Evolutionary conservation across 1,284 basidiomycete species (phyloP).

Genomic region (Pseudozyma pruni): DNA sequence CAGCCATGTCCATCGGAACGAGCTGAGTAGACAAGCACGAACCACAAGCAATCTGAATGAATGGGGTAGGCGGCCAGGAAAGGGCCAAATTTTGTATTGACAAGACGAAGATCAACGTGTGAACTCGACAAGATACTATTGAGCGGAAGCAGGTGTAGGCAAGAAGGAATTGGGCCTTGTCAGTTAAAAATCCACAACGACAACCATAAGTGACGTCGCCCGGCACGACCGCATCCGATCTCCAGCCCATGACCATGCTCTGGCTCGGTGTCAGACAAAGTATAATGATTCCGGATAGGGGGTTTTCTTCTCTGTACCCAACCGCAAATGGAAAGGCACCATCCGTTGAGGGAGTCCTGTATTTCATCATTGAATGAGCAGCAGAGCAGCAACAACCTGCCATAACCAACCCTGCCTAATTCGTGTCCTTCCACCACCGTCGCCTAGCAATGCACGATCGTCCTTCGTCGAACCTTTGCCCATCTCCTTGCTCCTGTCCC

Average conservation of each 20-base stretch:
- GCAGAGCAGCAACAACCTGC: slow-evolving; percentile 11
- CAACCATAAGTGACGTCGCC: too few species aligned
- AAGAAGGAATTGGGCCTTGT: slow-evolving; percentile 11
- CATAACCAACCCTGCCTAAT: neutral
- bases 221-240: too few species aligned
- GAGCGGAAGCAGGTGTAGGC: slow-evolving; percentile 1
- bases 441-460: slow-evolving; percentile 1
- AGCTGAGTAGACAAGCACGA: too few species aligned
- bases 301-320: slow-evolving; percentile 52
- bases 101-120: slow-evolving; percentile 10
- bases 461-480: neutral
- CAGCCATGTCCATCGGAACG: too few species aligned
- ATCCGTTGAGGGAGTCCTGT: slow-evolving; percentile 64
- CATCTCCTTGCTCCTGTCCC: neutral
- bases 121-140: slow-evolving; percentile 29
- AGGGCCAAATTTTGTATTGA: slow-evolving; percentile 28
- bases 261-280: slow-evolving; percentile 50
- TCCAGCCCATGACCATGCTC: slow-evolving; percentile 16
- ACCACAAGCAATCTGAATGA: neutral
- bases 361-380: slow-evolving; percentile 53
- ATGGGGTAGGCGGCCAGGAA: slow-evolving; percentile 13
- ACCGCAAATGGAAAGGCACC: slow-evolving; percentile 31
- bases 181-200: slow-evolving; percentile 7
- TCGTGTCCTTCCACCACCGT: too few species aligned
- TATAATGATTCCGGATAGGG: slow-evolving; percentile 62